phyloP scores from a whole-genome alignment of 1,284 basidiomycete genomes.

The Phaffia rhodozyma region DNA sequence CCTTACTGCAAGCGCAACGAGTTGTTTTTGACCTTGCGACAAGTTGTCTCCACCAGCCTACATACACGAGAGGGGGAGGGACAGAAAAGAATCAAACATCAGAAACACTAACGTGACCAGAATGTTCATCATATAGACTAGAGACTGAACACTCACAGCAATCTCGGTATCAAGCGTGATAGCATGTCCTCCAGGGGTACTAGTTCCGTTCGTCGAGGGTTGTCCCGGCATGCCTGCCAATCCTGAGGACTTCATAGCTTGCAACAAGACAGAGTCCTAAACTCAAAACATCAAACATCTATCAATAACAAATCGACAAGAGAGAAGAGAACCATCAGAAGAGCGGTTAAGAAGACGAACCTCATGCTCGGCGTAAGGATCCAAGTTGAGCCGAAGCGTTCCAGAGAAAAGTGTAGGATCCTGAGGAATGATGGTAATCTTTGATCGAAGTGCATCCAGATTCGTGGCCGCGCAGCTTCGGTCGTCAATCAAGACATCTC shows the following conservation, averaged over 20 bases:
- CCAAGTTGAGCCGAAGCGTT: constrained; percentile 65
- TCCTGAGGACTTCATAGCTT: constrained; percentile 7
- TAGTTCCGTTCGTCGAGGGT: constrained; percentile 2
- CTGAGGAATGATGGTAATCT: constrained; percentile 39
- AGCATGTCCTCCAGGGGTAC: constrained; percentile 16
- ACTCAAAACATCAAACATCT: too few relatives aligned
- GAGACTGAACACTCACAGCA: neutral
- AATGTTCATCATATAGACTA: neutral
- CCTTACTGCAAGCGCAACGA: constrained; percentile 44
- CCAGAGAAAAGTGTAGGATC: constrained; percentile 49
- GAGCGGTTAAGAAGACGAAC: neutral
- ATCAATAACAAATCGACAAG: too few relatives aligned
- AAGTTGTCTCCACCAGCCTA: constrained; percentile 39
- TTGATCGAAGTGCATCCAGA: constrained; percentile 45
- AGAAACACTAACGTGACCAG: neutral
- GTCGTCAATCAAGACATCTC: constrained; percentile 39
- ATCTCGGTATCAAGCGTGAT: constrained; percentile 17
- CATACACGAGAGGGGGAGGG: neutral
- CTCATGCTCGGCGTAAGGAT: constrained; percentile 41
- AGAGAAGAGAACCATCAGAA: neutral
- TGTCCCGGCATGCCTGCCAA: neutral
- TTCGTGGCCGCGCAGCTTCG: constrained; percentile 39
- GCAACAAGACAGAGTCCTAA: constrained; percentile 10
- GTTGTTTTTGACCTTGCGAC: constrained; percentile 58
- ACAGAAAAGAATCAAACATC: neutral